These are phyloP conservation scores for Sporodiniella umbellata DNA, from an alignment of 371 early-diverging fungal species.

Conservation along the genomic window DNA sequence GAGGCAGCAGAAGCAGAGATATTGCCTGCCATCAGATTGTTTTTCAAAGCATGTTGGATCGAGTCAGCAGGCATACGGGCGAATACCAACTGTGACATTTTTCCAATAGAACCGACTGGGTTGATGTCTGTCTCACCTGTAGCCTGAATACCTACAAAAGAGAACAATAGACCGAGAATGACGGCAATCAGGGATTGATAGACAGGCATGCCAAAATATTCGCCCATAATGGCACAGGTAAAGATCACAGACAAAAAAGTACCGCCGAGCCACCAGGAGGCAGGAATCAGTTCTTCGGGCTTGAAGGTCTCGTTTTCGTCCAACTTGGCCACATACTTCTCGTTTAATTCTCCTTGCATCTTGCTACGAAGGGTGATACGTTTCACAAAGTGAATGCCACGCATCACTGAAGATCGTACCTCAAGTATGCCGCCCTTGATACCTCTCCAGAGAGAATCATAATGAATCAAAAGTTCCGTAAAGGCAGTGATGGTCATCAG, in stretches of 20 bases:
- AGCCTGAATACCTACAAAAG: conserved; percentile 70
- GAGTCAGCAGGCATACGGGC: conserved; percentile 47
- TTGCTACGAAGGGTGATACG: conserved; percentile 7
- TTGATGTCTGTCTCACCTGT: conserved; percentile 70
- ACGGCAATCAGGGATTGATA: conserved; percentile 57
- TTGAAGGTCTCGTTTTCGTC: conserved; percentile 30
- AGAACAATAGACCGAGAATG: conserved; percentile 61
- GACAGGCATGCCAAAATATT: conserved; percentile 56
- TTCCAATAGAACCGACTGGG: conserved; percentile 59
- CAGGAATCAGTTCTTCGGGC: conserved; percentile 50
- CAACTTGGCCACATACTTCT: background rate
- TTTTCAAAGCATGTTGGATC: conserved; percentile 35
- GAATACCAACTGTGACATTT: conserved; percentile 62
- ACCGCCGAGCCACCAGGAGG: conserved; percentile 61
- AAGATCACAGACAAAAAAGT: conserved; percentile 55
- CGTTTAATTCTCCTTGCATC: background rate
- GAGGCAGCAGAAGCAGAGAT: conserved; percentile 57
- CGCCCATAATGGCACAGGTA: conserved; percentile 56
- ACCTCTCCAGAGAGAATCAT: conserved; percentile 54
- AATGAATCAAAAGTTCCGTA: conserved; percentile 58
- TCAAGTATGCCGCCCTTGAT: conserved; percentile 39
- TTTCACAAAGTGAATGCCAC: conserved; percentile 10
- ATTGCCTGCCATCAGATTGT: conserved; percentile 61
- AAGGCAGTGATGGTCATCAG: conserved; percentile 66
- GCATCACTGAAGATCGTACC: conserved; percentile 1